Conservation (phyloP, 257 asterid species). For the Verbena officinalis region DNA sequence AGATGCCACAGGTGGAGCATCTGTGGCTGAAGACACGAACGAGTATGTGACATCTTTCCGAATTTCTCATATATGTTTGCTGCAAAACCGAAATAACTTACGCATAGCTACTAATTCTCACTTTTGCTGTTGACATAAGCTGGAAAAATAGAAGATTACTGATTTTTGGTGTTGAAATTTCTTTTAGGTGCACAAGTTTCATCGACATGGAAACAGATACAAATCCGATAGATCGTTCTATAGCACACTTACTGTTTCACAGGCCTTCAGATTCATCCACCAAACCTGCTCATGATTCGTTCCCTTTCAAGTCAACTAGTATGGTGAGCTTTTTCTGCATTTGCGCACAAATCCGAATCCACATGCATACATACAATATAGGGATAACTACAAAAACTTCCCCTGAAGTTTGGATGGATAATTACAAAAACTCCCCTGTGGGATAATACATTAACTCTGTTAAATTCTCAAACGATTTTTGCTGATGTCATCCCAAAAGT, state of each 20-base stretch:
- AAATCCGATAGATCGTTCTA: constrained; percentile 84
- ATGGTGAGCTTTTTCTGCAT: constrained; percentile 38
- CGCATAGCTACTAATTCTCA: background rate
- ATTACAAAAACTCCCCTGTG: too few relatives aligned
- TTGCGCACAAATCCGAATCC: constrained; percentile 1
- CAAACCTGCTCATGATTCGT: constrained; percentile 34
- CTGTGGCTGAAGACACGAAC: constrained; percentile 33
- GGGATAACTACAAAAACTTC: too few relatives aligned
- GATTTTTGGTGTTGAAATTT: constrained; percentile 12
- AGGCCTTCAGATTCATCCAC: constrained; percentile 56
- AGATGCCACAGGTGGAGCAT: constrained; percentile 30
- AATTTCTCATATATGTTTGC: background rate
- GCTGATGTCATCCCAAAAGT: too few relatives aligned
- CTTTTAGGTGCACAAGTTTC: constrained; percentile 49
- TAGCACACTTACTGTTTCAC: constrained; percentile 83
- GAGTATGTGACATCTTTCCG: constrained; percentile 30
- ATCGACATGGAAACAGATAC: constrained; percentile 78
- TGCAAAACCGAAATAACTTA: background rate
- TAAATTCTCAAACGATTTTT: too few relatives aligned
- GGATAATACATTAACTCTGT: too few relatives aligned
- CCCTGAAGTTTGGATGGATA: too few relatives aligned
- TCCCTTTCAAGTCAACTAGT: constrained; percentile 39
- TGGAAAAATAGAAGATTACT: background rate
- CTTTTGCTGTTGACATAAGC: background rate
- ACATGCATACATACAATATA: too few relatives aligned